These are phyloP conservation scores for Aspergillus haitiensis DNA, from an alignment of 495 filamentous ascomycete genomes.

Conservation along the genomic window DNA sequence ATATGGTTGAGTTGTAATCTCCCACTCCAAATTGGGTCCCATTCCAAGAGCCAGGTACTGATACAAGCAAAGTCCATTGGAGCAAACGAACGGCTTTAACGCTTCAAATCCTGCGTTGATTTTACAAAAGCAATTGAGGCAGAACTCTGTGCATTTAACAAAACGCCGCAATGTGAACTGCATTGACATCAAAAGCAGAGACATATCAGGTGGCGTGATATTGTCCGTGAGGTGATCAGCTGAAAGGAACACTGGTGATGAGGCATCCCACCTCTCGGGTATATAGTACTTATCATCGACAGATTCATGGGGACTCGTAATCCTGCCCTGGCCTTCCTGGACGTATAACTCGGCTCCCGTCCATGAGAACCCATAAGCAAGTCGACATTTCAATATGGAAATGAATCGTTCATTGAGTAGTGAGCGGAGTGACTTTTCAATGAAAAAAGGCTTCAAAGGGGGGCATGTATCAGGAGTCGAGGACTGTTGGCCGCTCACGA, in stretches of 20 bases:
- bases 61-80: conserved; percentile 74
- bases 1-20: conserved; percentile 75
- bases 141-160: conserved; percentile 82
- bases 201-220: conserved; percentile 31
- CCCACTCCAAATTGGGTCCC: conserved; percentile 81
- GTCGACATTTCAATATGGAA: conserved; percentile 60
- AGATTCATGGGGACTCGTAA: conserved; percentile 9
- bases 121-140: conserved; percentile 79
- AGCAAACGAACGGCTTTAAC: conserved; percentile 91
- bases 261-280: conserved; percentile 30
- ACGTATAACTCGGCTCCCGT: conserved; percentile 65
- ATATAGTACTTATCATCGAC: conserved; percentile 16
- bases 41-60: conserved; percentile 91
- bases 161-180: conserved; percentile 81
- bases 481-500: conserved; percentile 29
- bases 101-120: conserved; percentile 73
- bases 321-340: conserved; percentile 44
- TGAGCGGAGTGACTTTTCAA: conserved; percentile 69
- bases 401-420: conserved; percentile 70
- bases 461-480: not conserved
- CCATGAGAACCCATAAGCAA: conserved; percentile 59
- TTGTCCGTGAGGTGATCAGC: conserved; percentile 53
- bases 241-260: conserved; percentile 36
- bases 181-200: conserved; percentile 73
- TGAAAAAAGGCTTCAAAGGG: conserved; percentile 47